These are phyloP conservation scores for Purshia tridentata DNA, from an alignment of 306 rosid species.

Conservation along the genomic window DNA sequence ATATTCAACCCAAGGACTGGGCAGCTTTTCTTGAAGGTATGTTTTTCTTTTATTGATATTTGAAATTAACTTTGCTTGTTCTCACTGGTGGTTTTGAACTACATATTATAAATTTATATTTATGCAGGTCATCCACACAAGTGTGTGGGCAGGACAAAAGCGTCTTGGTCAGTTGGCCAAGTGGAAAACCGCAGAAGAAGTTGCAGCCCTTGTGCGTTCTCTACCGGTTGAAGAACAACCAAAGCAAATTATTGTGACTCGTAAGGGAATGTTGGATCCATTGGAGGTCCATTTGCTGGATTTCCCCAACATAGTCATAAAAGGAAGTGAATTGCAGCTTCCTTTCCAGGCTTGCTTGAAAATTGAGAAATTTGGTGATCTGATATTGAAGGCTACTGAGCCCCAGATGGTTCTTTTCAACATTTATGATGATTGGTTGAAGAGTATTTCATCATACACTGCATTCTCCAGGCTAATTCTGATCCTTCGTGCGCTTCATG, in stretches of 20 bases:
- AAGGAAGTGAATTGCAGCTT: slow-evolving; percentile 99
- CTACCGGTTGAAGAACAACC: slow-evolving; percentile 99
- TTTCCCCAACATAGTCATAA: slow-evolving; percentile 93
- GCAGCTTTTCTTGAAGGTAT: slow-evolving; percentile 87
- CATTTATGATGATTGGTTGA: slow-evolving; percentile 98
- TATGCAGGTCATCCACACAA: slow-evolving; percentile 90
- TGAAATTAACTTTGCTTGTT: not conserved
- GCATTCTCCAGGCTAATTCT: slow-evolving; percentile 95
- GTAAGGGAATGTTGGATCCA: slow-evolving; percentile 99
- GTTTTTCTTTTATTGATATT: slow-evolving; percentile 19
- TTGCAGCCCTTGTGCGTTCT: slow-evolving; percentile 98
- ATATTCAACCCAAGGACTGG: slow-evolving; percentile 99
- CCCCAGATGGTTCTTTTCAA: slow-evolving; percentile 99
- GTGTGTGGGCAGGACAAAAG: slow-evolving; percentile 99
- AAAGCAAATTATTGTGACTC: slow-evolving; percentile 95
- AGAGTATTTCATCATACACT: slow-evolving; percentile 95
- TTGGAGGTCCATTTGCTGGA: slow-evolving; percentile 94
- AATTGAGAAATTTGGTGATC: slow-evolving; percentile 97
- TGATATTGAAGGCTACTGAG: slow-evolving; percentile 96
- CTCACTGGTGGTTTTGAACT: slow-evolving; percentile 8
- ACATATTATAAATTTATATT: slow-evolving; percentile 9
- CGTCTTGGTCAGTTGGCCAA: slow-evolving; percentile 99
- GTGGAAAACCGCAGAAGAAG: slow-evolving; percentile 99
- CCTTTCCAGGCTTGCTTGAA: slow-evolving; percentile 99
- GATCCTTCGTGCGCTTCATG: slow-evolving; percentile 94